Evolutionary conservation across 176 grass and related monocot species (phyloP), one percentile per base, ranked within the genome.

Genomic region (Raddia guianensis): DNA sequence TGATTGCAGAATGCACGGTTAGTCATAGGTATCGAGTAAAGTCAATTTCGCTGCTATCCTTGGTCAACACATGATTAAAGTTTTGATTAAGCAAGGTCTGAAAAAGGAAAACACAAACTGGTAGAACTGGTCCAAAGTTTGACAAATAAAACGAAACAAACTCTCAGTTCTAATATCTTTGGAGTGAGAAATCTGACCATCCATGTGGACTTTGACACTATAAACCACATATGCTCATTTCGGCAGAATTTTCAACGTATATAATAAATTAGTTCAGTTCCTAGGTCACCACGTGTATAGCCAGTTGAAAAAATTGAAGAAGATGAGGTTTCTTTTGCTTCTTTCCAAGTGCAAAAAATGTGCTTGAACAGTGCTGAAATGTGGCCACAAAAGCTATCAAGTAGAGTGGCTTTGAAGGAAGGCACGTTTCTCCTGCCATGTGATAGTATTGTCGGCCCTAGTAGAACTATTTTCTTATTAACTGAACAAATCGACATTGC

Each of bases 371-470:
- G 85, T 77, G 40, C 63, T 66, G 20, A 82, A 66, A 68, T 91
- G 85, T 82, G 43, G 66, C 59, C 82, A 68, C 40, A 76, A 91
- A 91, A 91, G 77, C 54, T 55, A 62, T 60, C 59, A 1, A 68
- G 32, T 88, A 14, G 72, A 85, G 89, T 91, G 52, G 52, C 59
- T 87, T 85, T 46, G 71, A 87, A 91, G 82, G 61, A 76, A 85
- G 78, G 87, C 78, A 86, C 83, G 67, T 86, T 66, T 85, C 67
- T 77, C 61, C 45, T 54, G 15, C 10, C 58, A 81, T 67, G 78
- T 53, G 15, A 72, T 82, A 80, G 63, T 47, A 14, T 49, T 75
- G 47, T 80, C 76, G 63, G 76, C 63, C 70, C 35, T 70, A 20
- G 75, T 74, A 57, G 45, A 66, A 72, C 20, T 47, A 51, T 77